Base-by-base conservation (phyloP, 176 grass and related monocot species). In the Triticum dicoccoides region DNA sequence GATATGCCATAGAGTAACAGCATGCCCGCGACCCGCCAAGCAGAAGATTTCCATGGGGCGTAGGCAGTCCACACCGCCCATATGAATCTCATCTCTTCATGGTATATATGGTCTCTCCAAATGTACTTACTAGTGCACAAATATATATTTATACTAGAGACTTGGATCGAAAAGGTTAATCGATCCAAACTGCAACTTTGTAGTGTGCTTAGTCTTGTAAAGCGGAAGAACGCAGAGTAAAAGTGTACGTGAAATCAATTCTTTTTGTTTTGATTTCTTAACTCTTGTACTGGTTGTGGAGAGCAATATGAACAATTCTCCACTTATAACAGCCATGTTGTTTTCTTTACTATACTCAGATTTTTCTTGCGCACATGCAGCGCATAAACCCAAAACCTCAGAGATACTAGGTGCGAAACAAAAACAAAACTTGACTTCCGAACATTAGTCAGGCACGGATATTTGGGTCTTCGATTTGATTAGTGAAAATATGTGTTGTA, bases 31-130 rank as follows among this genome's bases (percentile, higher is more conserved):
- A 69, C 23, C n/a, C 14, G 49, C 21, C 65, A 35, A 35, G 35
- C 30, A 80, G 20, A 67, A 80, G 54, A 35, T 73, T 58, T 11
- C 14, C 11, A 58, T 58, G 49, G 75, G 17, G 24, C 17, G 45
- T 32, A 54, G 70, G 70, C 56, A 21, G 18, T 14, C 35, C 67
- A 15, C 8, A 62, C 35, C 11, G 37, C 51, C 30, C 29, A 9
- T 52, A 41, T 72, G 56, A 83, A 80, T 79, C 73, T 89, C 37
- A 18, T 62, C 59, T 72, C 65, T 73, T 15, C 39, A 11, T 9
- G 62, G 25, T 83, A 49, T 44, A 44, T 45, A 49, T 37, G 44
- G 32, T 25, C n/a, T 71, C 52, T 78, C 39, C 33, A 6, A 41
- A 20, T 30, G 34, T 30, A 41, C 12, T 59, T 59, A 21, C 24